Base-by-base conservation (phyloP, 345 rosid species). In the Punica granatum region DNA sequence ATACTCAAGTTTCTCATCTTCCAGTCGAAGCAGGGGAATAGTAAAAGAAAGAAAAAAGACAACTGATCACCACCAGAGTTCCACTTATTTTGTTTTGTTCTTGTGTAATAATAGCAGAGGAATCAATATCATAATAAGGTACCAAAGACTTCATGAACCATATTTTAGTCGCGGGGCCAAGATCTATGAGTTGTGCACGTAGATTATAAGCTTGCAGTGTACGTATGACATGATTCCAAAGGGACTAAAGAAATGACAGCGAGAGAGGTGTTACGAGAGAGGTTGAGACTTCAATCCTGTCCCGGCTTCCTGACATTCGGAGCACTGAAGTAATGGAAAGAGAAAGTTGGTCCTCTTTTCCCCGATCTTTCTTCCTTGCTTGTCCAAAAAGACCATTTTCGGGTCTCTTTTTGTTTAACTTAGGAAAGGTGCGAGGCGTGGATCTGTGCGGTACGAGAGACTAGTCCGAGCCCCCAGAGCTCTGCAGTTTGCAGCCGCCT, bases 381-480 rank as follows among this genome's bases (percentile, higher is more conserved):
- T 53, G 11, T 53, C 11, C 9, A 21, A 21, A 51, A 51, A 21
- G 54, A 9, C 1, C 23, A 48, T 18, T 19, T 1, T 49, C 7
- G 6, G 25, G 56, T 49, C 26, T 49, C 28, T 19, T 49, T 46
- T 10, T 19, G 6, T 49, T 21, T 49, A 49, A 19, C 56, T 49
- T 49, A 79, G 68, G 71, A 86, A 84, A 25, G 84, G 46, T 21
- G 71, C 77, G 69, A 92, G 73, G 58, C 85, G 76, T 15, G 90
- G 76, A 73, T 90, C 87, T 3, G 81, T 67, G 36, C 72, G 74
- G 69, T 30, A 64, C 43, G 93, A 97, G 80, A 88, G 96, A 71
- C 84, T 84, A 0, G 86, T 77, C 42, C 92, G 86, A 69, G 98
- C 97, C 73, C 97, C 98, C 76, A 92, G 76, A 34, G 80, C 86